Base-by-base conservation (phyloP, 1,139 yeast species). In the Diutina ranongensis region DNA sequence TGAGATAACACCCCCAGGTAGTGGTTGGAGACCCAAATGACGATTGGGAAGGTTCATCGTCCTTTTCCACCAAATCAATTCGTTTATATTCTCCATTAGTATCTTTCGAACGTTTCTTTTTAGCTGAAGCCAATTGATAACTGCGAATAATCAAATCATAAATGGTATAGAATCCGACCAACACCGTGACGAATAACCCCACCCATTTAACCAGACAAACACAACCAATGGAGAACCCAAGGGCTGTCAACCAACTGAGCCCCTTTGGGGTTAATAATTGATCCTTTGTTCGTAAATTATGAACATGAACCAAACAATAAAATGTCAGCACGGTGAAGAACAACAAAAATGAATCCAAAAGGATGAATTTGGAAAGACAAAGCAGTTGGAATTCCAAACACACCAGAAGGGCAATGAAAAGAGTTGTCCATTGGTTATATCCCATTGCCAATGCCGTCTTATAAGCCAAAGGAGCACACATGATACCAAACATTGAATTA, bases 291-390 rank as follows among this genome's bases (percentile, higher is more conserved):
- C 42, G 32, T 20, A 22, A 21, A 3, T 38, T 25, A 20, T 38
- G 42, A 12, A 38, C 20, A 9, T 25, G 18, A 13, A 38, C 42
- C 13, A 38, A 25, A 15, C 32, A 13, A 15, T 38, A 38, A 20
- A 38, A 38, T 12, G 42, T 38, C n/a, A 25, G 18, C 42, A 38
- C 42, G n/a, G 42, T 38, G 42, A 38, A 38, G 12, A 38, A 38
- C 15, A 38, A 20, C 32, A 38, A 25, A 25, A 38, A 38, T 18
- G 25, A 25, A 5, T 38, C 42, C 42, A 38, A 64, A 44, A 83
- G 64, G 46, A 83, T 82, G 59, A 83, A 83, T 61, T 80, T 82
- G 13, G 85, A 77, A 48, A 83, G 65, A 0, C 78, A 78, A 45
- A 83, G 71, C 51, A 78, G 80, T 15, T 83, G 69, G 61, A 76